Base-by-base conservation (phyloP, 306 rosid species). In the Fagus crenata region DNA sequence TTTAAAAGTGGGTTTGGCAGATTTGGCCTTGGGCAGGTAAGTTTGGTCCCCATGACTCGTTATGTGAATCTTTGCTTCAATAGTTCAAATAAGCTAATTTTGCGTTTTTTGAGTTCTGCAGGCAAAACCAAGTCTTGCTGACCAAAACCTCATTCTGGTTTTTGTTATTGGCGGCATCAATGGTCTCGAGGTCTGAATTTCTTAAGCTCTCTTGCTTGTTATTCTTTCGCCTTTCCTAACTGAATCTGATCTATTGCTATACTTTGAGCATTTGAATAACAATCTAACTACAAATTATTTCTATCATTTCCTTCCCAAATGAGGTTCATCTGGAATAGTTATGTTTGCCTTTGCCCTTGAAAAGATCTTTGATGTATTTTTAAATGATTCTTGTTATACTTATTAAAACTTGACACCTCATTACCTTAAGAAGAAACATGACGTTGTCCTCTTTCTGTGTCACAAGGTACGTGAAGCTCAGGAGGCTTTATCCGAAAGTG, bases 11-110 rank as follows among this genome's bases (percentile, higher is more conserved):
- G 98, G 42, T 90, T 94, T 65, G 93, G 98, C 75, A 92, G 98
- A 87, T 90, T 94, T 82, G 98, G 98, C 86, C 93, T 92, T 77
- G 93, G 97, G 77, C 98, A 94, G 91, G 98, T 94, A 81, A 78
- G 71, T 75, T 88, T 67, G 78, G 67, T 54, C 79, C 75, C 40
- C 78, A 31, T 78, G 68, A 56, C 35, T n/a, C 31, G 1, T 60
- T 56, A 71, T 61, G 69, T 61, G 43, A 75, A 53, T 68, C 51
- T 18, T n/a, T 86, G 61, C 33, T 80, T 80, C 79, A 69, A 58
- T 73, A 33, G 4, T 77, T 41, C 69, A 81, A 67, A 74, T 75
- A 75, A 73, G 67, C 86, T 72, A 56, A 80, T 22, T 53, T 49
- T 79, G 76, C 39, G 18, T 49, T 67, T 49, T 28, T 53, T 73